Base-by-base conservation (phyloP, 257 asterid species). In the Mitragyna speciosa region DNA sequence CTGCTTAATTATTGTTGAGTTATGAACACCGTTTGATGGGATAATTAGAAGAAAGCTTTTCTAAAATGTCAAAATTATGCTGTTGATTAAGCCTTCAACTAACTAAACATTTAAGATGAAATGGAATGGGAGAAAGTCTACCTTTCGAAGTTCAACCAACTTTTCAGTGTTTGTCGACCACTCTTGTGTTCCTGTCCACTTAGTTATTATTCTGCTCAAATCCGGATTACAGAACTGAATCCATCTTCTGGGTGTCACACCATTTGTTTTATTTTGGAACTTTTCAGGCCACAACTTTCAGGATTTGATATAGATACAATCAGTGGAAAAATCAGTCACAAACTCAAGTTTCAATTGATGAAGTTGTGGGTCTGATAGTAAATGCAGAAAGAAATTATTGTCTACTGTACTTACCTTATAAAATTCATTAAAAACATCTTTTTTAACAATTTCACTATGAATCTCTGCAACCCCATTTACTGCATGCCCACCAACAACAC, bases 211-310 rank as follows among this genome's bases (percentile, higher is more conserved):
- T 48, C 83, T 61, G 82, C 95, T 93, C 64, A 93, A 87, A 80
- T 87, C 86, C 63, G 93, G 95, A 80, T 93, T 93, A 87, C 97
- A 93, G 85, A 91, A 93, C 28, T 81, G 84, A 82, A 93, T 87
- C 97, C 97, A 93, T 86, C 97, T 90, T 87, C 97, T 86, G 54
- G 97, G 96, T 51, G 97, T 93, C 81, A 93, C 97, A 76, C 97
- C 97, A 83, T 92, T 92, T 76, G 97, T 92, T 84, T 93, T 93
- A 81, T 93, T 93, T 82, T 91, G 95, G 81, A 93, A 93, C 84
- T 93, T 93, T 81, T 89, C 87, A 45, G 97, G 97, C 97, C 97
- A 91, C 82, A 93, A 78, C 97, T 92, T 90, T 22, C 54, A 36
- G 72, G 49, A 70, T 65, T 70, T 69, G 78, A 75, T 31, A 75